Conservation (phyloP, 371 early-diverging fungal genomes). For the Saksenaea vasiformis region DNA sequence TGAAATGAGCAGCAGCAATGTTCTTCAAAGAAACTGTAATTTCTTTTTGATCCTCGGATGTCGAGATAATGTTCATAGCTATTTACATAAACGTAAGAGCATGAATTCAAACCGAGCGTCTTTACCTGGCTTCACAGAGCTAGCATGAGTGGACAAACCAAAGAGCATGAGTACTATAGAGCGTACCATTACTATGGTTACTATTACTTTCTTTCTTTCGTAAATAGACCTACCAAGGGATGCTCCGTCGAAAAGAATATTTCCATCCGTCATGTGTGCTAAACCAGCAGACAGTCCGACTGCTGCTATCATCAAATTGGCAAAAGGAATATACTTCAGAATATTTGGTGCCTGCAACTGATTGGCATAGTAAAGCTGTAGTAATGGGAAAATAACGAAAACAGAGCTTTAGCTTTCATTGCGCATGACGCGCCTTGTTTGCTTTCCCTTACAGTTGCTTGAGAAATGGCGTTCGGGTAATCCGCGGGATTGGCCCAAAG, state of each 20-base stretch:
- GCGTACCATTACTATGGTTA: slow-evolving; percentile 21
- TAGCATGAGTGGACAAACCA: slow-evolving; percentile 46
- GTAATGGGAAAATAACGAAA: neutral
- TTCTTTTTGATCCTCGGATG: slow-evolving; percentile 26
- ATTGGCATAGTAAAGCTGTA: slow-evolving; percentile 42
- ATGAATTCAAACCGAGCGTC: neutral
- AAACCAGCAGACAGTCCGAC: slow-evolving; percentile 50
- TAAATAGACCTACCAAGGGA: slow-evolving; percentile 36
- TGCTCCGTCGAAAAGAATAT: slow-evolving; percentile 53
- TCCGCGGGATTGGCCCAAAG: slow-evolving; percentile 49
- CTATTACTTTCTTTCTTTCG: neutral
- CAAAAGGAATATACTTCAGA: slow-evolving; percentile 49
- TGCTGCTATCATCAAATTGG: slow-evolving; percentile 46
- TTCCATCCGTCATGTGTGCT: slow-evolving; percentile 47
- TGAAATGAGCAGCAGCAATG: slow-evolving; percentile 53
- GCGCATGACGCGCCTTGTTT: too few species aligned
- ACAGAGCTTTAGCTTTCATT: neutral
- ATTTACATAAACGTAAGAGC: neutral
- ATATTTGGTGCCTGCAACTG: slow-evolving; percentile 44
- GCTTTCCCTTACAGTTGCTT: slow-evolving; percentile 38
- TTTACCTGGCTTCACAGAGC: slow-evolving; percentile 50
- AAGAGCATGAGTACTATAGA: slow-evolving; percentile 37
- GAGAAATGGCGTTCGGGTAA: slow-evolving; percentile 42
- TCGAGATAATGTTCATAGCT: slow-evolving; percentile 25
- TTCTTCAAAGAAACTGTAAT: slow-evolving; percentile 33